A percentile compares a stretch with the other conserved stretches of the same genome.
phyloP scores from a whole-genome alignment of 768 basidiomycete genomes.

The Pleurotus citrinopileatus region DNA sequence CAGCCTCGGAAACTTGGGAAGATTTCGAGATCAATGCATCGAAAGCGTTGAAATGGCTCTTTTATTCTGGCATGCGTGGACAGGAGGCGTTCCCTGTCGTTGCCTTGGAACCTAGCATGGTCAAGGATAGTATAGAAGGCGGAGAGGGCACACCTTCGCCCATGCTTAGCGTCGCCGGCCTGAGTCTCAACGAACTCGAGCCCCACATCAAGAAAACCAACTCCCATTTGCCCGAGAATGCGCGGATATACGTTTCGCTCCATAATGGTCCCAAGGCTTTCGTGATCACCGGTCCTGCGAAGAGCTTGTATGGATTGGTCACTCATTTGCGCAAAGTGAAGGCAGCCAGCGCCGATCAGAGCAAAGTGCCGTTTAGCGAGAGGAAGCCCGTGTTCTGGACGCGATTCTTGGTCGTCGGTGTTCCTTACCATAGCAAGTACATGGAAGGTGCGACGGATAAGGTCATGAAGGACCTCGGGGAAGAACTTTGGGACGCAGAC shows the following conservation, averaged over 20 bases:
- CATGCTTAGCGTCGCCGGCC: slow-evolving; percentile 90
- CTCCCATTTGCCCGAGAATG: slow-evolving; percentile 74
- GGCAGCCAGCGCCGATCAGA: slow-evolving; percentile 89
- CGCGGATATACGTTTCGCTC: slow-evolving; percentile 82
- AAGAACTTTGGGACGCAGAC: slow-evolving; percentile 71
- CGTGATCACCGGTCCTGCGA: slow-evolving; percentile 90
- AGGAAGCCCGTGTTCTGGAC: slow-evolving; percentile 91
- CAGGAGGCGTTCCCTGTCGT: slow-evolving; percentile 94
- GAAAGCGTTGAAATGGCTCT: slow-evolving; percentile 89
- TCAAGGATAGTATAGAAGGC: slow-evolving; percentile 85
- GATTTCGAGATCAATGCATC: slow-evolving; percentile 71
- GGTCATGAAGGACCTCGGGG: slow-evolving; percentile 71
- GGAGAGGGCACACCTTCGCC: slow-evolving; percentile 93
- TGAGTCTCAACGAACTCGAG: slow-evolving; percentile 73
- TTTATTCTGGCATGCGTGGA: slow-evolving; percentile 90
- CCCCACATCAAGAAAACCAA: slow-evolving; percentile 86
- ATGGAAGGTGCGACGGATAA: slow-evolving; percentile 72
- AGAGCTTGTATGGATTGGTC: slow-evolving; percentile 91
- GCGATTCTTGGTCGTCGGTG: slow-evolving; percentile 93
- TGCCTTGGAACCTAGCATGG: slow-evolving; percentile 82
- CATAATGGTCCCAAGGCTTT: slow-evolving; percentile 90
- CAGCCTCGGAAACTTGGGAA: slow-evolving; percentile 74
- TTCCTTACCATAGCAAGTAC: slow-evolving; percentile 94
- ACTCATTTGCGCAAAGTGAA: slow-evolving; percentile 87
- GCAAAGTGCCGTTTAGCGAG: slow-evolving; percentile 91